A percentile compares a stretch with the other conserved stretches of the same genome.
These are phyloP conservation scores for Aspergillus tanneri DNA, from an alignment of 2,329 filamentous ascomycete genomes.

Conservation along the genomic window DNA sequence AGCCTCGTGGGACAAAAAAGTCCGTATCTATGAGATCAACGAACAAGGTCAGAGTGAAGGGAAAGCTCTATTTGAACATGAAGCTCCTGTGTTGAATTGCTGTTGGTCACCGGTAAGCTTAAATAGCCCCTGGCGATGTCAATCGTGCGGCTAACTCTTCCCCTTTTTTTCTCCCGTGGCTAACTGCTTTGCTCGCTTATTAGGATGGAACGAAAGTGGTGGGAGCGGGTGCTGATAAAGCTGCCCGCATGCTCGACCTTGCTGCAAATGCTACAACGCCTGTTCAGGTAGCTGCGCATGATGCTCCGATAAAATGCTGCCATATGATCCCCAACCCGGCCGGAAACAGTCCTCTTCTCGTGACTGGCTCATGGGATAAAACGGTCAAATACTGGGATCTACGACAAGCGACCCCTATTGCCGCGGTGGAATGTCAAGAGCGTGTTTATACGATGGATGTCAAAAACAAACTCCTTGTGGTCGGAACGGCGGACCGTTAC, in stretches of 20 bases:
- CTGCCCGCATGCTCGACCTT: constrained; percentile 83
- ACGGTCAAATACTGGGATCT: constrained; percentile 60
- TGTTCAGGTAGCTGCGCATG: constrained; percentile 77
- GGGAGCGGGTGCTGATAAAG: constrained; percentile 87
- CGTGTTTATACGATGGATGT: constrained; percentile 85
- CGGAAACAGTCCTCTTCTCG: constrained; percentile 67
- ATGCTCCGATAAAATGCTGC: constrained; percentile 75
- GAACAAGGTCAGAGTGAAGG: constrained; percentile 74
- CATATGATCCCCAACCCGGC: constrained; percentile 69
- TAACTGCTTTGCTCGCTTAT: constrained; percentile 10
- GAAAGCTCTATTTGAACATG: constrained; percentile 82
- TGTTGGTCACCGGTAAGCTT: constrained; percentile 80
- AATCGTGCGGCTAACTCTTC: neutral
- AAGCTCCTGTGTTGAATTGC: constrained; percentile 77
- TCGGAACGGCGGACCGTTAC: constrained; percentile 91
- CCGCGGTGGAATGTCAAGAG: constrained; percentile 50
- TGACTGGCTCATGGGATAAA: constrained; percentile 72
- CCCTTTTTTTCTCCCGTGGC: constrained; percentile 5
- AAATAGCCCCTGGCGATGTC: neutral
- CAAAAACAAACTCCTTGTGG: constrained; percentile 79
- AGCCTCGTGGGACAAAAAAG: constrained; percentile 95
- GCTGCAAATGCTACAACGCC: constrained; percentile 53
- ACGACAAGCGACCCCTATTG: constrained; percentile 49
- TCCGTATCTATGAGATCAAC: constrained; percentile 92
- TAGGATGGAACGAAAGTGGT: constrained; percentile 89